phyloP scores from a whole-genome alignment of 768 basidiomycete genomes.

The Chalciporus piperatus region DNA sequence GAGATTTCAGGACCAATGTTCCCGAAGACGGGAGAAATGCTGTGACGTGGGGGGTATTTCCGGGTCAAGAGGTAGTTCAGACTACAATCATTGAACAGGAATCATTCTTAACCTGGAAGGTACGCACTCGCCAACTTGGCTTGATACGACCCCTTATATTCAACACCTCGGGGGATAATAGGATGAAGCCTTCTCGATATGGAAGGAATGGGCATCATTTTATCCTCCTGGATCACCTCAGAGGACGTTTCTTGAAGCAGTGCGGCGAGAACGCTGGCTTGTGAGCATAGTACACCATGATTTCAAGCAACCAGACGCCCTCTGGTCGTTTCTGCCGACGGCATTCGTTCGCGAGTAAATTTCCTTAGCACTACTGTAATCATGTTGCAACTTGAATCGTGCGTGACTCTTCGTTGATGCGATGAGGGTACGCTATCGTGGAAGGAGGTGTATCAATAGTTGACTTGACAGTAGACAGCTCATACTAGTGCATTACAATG shows the following conservation, averaged over 20 bases:
- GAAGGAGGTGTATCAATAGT: no score
- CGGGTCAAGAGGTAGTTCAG: constrained; percentile 92
- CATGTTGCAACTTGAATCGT: no score
- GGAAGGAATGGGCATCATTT: constrained; percentile 91
- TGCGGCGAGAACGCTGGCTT: constrained; percentile 80
- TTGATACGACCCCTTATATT: background rate
- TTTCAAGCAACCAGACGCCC: constrained; percentile 70
- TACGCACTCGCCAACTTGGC: constrained; percentile 31
- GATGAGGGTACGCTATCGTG: no score
- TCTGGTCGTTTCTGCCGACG: constrained; percentile 79
- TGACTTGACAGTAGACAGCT: no score
- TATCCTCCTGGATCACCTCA: constrained; percentile 76
- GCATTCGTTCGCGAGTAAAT: background rate
- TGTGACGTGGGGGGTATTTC: constrained; percentile 98
- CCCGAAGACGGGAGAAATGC: constrained; percentile 80
- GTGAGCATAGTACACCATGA: constrained; percentile 93
- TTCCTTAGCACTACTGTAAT: no score
- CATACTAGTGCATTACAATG: no score
- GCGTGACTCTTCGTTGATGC: no score
- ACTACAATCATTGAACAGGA: constrained; percentile 95
- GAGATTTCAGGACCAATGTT: constrained; percentile 78
- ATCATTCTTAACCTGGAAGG: constrained; percentile 97
- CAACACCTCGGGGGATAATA: constrained; percentile 31
- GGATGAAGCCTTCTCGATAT: constrained; percentile 96
- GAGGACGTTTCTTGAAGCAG: constrained; percentile 65